These are phyloP conservation scores for Fonsecaea pedrosoi DNA, from an alignment of 2,329 filamentous ascomycete genomes.

Conservation along the genomic window DNA sequence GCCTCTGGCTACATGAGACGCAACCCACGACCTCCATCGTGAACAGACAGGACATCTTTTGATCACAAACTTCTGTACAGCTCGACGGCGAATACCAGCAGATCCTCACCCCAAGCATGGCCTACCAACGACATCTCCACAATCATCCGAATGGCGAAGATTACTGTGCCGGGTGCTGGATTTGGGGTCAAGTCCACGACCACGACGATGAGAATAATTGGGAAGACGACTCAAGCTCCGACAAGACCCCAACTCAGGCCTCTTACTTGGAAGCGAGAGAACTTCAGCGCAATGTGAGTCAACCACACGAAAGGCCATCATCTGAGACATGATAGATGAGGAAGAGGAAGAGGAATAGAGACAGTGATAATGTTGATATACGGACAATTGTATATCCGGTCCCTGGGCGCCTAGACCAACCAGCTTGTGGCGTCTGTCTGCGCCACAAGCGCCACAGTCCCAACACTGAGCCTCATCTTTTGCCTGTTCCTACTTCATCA, in stretches of 20 bases:
- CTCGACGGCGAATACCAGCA: not conserved
- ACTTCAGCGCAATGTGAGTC: not conserved
- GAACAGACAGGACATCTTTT: not conserved
- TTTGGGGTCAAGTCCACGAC: not conserved
- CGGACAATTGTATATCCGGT: not conserved
- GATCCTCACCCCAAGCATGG: not conserved
- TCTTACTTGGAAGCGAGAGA: not conserved
- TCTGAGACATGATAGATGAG: not conserved
- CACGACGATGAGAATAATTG: not conserved
- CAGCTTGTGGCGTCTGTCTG: not conserved
- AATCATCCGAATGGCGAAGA: not conserved
- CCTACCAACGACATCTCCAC: not conserved
- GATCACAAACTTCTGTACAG: not conserved
- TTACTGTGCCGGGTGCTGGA: not conserved
- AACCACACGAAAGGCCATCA: not conserved
- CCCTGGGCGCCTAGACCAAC: not conserved
- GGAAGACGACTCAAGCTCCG: not conserved
- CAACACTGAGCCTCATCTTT: constrained; percentile 6
- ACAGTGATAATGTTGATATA: not conserved
- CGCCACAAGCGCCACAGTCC: constrained; percentile 1
- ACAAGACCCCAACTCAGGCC: not conserved
- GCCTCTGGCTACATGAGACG: not conserved
- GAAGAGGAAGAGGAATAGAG: not conserved
- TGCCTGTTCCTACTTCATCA: constrained; percentile 3
- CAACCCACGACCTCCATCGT: not conserved